These are phyloP conservation scores for Lipomyces yarrowii DNA, from an alignment of 1,139 yeast species.

Conservation along the genomic window DNA sequence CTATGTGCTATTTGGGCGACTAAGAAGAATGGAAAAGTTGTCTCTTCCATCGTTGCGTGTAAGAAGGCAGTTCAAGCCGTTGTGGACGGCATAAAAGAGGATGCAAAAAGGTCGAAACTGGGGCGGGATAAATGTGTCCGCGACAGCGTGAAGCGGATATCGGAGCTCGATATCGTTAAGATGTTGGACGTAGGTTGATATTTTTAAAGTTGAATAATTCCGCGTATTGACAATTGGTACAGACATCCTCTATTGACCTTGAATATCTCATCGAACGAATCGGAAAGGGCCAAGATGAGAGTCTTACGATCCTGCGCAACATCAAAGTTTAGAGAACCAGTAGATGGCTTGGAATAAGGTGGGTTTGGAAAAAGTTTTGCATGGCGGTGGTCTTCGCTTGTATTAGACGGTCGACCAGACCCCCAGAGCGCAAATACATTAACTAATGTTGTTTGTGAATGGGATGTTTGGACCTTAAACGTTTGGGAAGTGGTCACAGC, in stretches of 20 bases:
- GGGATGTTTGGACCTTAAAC: neutral
- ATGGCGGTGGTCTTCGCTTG: neutral
- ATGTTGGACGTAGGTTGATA: conserved; percentile 16
- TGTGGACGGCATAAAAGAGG: conserved; percentile 19
- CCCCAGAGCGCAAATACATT: neutral
- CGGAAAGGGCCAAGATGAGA: conserved; percentile 20
- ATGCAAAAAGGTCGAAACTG: conserved; percentile 18
- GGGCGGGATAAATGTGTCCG: conserved; percentile 18
- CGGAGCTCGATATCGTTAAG: conserved; percentile 6
- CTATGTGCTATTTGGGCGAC: conserved; percentile 1
- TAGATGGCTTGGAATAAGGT: neutral
- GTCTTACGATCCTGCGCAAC: conserved; percentile 22
- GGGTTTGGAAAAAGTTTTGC: neutral
- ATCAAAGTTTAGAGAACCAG: conserved; percentile 8
- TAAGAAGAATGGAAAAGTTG: conserved; percentile 4
- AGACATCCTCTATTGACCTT: conserved; percentile 16
- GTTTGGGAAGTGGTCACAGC: neutral
- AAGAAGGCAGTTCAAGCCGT: conserved; percentile 8
- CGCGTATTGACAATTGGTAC: neutral
- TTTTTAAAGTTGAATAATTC: neutral
- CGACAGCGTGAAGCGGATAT: conserved; percentile 8
- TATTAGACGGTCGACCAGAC: neutral
- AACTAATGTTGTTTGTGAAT: neutral
- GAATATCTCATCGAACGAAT: conserved; percentile 17
- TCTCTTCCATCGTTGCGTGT: conserved; percentile 1